phyloP scores from a whole-genome alignment of 2,329 filamentous ascomycete genomes.

The Zymoseptoria pseudotritici region DNA sequence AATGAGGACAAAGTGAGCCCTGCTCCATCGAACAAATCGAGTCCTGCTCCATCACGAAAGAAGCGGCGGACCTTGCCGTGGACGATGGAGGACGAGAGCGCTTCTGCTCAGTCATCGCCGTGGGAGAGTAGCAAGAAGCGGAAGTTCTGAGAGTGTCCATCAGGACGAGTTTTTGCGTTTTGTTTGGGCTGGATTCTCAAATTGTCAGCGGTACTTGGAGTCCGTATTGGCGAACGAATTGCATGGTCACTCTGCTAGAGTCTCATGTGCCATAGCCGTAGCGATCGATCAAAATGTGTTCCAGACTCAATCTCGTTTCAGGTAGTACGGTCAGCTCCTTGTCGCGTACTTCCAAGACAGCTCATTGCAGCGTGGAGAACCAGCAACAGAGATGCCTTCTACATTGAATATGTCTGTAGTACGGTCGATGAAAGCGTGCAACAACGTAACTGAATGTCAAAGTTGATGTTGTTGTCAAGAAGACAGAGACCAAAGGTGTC shows the following conservation, averaged over 20 bases:
- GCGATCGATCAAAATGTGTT: neutral
- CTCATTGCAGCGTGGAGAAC: neutral
- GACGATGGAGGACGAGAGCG: too few species aligned
- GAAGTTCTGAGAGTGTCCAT: too few species aligned
- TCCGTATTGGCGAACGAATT: too few species aligned
- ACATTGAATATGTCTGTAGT: neutral
- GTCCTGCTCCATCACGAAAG: too few species aligned
- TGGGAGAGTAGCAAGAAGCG: too few species aligned
- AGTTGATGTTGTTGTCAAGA: neutral
- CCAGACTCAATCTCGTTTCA: neutral
- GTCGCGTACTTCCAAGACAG: neutral
- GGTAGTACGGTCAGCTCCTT: neutral
- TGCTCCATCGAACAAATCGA: too few species aligned
- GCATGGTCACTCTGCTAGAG: neutral
- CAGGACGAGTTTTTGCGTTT: neutral
- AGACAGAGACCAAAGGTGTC: neutral
- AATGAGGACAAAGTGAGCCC: too few species aligned
- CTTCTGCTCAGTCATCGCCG: too few species aligned
- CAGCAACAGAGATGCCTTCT: neutral
- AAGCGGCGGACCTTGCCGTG: too few species aligned
- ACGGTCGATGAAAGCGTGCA: neutral
- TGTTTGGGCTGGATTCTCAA: neutral
- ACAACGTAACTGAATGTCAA: neutral
- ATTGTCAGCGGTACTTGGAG: neutral
- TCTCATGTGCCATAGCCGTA: neutral